Evolutionary conservation across 2,329 filamentous ascomycete genomes (phyloP).

Genomic region (Blastomyces parvus): DNA sequence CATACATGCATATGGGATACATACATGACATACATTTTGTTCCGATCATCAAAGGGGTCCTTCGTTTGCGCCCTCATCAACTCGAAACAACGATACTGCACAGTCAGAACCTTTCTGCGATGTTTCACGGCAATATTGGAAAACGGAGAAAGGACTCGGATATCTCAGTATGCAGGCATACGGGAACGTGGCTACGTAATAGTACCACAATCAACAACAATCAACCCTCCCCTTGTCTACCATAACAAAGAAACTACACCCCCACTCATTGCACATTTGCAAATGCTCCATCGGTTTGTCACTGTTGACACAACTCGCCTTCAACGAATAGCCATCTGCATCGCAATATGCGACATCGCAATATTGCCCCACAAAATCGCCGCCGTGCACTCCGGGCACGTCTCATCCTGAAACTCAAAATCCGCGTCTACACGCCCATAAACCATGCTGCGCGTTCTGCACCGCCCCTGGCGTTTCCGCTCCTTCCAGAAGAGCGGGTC

Average conservation of each 20-base stretch:
- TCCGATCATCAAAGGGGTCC: not conserved
- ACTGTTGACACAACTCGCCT: not conserved
- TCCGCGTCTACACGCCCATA: constrained; percentile 12
- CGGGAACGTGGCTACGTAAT: not conserved
- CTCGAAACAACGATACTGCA: not conserved
- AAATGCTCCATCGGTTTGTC: not conserved
- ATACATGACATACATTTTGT: not conserved
- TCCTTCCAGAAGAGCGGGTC: constrained; percentile 10
- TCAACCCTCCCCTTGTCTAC: not conserved
- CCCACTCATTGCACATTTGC: not conserved
- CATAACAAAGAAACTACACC: not conserved
- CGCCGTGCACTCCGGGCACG: constrained; percentile 14
- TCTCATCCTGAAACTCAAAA: constrained; percentile 12
- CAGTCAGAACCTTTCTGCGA: not conserved
- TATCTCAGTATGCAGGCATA: not conserved
- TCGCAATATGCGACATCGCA: constrained; percentile 3
- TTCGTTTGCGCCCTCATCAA: not conserved
- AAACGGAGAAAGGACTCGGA: not conserved
- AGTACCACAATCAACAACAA: too few relatives aligned
- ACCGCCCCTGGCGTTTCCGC: constrained; percentile 5
- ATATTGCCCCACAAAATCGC: constrained; percentile 9
- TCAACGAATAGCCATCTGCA: constrained; percentile 9
- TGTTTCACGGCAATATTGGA: not conserved
- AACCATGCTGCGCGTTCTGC: constrained; percentile 11
- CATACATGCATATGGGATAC: not conserved